These are phyloP conservation scores for Chlorella vulgaris DNA, from an alignment of 139 green algal genomes.

Conservation along the genomic window DNA sequence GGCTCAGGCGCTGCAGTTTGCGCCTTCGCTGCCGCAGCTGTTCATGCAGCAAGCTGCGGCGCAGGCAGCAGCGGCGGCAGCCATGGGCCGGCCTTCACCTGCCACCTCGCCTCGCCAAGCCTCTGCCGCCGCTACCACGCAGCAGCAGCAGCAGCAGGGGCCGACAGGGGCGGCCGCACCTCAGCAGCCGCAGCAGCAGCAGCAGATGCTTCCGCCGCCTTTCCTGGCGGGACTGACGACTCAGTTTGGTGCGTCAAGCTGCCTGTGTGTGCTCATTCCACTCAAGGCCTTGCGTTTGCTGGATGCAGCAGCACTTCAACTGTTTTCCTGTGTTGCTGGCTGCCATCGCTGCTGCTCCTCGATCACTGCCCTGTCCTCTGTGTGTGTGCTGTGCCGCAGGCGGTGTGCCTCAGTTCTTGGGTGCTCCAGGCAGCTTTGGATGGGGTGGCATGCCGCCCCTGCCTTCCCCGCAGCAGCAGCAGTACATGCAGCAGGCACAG, in stretches of 20 bases:
- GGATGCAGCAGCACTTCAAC: neutral
- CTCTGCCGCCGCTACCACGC: neutral
- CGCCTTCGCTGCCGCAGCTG: neutral
- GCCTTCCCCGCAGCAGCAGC: slow-evolving; percentile 1
- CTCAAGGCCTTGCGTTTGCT: too few species aligned
- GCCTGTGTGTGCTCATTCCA: neutral
- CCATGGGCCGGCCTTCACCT: neutral
- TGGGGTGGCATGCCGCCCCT: slow-evolving; percentile 9
- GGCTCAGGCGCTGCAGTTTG: neutral
- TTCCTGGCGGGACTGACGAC: slow-evolving; percentile 8
- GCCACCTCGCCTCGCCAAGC: neutral
- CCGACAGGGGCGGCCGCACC: neutral
- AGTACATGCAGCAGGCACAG: neutral
- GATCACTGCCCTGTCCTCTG: neutral
- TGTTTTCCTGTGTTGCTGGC: neutral
- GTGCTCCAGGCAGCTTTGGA: neutral
- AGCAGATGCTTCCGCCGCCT: neutral
- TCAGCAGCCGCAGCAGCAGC: slow-evolving; percentile 9
- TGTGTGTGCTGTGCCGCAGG: neutral
- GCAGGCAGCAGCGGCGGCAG: neutral
- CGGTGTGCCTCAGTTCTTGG: neutral
- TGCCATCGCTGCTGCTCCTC: neutral
- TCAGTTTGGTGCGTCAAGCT: slow-evolving; percentile 15
- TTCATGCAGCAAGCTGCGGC: slow-evolving; percentile 10
- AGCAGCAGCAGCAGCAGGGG: neutral